These are phyloP conservation scores for Colletotrichum nymphaeae DNA, from an alignment of 2,329 filamentous ascomycete species.

Conservation along the genomic window DNA sequence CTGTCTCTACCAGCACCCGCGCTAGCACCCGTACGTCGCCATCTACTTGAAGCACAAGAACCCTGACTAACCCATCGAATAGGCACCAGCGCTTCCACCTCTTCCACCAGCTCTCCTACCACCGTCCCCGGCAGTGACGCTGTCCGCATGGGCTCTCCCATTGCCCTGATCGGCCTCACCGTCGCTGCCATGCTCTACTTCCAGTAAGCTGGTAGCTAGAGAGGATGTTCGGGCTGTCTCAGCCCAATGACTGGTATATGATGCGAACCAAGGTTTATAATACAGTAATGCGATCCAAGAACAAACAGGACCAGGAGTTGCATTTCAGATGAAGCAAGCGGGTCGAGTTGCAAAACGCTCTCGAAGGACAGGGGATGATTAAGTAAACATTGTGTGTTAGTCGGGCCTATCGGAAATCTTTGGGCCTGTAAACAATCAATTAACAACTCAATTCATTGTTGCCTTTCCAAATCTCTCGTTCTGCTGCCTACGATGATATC, in stretches of 20 bases:
- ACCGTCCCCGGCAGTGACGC: conserved; percentile 40
- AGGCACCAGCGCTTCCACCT: conserved; percentile 41
- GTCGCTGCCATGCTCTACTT: conserved; percentile 55
- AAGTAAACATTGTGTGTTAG: conserved; percentile 4
- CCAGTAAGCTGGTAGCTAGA: conserved; percentile 45
- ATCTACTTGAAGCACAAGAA: background rate
- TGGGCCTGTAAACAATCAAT: conserved; percentile 25
- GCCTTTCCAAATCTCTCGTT: background rate
- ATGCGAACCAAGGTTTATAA: conserved; percentile 33
- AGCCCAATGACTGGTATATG: conserved; percentile 23
- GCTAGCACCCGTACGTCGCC: conserved; percentile 28
- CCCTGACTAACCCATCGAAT: conserved; percentile 13
- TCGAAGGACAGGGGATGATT: background rate
- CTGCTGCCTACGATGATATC: background rate
- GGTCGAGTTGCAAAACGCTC: conserved; percentile 17
- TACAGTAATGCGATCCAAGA: conserved; percentile 34
- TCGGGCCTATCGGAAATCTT: conserved; percentile 7
- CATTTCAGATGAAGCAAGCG: conserved; percentile 20
- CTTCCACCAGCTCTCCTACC: conserved; percentile 49
- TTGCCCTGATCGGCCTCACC: conserved; percentile 52
- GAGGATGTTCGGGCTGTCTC: background rate
- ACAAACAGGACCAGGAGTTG: conserved; percentile 30
- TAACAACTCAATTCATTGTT: conserved; percentile 13
- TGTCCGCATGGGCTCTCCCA: conserved; percentile 48
- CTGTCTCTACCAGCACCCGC: conserved; percentile 35